A percentile compares a stretch with the other conserved stretches of the same genome.
These are phyloP conservation scores for Ceratocystiopsis minuta DNA, from an alignment of 2,329 filamentous ascomycete species.

Conservation along the genomic window DNA sequence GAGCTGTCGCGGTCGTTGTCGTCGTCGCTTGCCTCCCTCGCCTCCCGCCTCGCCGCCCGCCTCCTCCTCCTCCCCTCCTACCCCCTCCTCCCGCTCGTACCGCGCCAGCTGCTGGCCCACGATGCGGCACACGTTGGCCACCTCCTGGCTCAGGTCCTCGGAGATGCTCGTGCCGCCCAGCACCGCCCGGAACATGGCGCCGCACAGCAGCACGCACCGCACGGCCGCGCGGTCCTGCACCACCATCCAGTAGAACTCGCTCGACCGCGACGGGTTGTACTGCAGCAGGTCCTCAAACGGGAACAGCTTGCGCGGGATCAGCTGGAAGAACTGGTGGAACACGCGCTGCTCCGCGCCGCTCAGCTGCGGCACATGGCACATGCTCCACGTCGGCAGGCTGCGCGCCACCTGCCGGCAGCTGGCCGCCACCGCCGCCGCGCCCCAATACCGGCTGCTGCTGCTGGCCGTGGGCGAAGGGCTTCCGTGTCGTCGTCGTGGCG, in stretches of 20 bases:
- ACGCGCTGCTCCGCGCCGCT: slow-evolving; percentile 13
- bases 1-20: too few relatives aligned
- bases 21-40: too few relatives aligned
- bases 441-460: too few relatives aligned
- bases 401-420: slow-evolving; percentile 4
- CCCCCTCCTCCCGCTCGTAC: background rate
- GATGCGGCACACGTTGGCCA: slow-evolving; percentile 8
- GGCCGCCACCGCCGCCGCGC: background rate
- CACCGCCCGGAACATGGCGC: slow-evolving; percentile 13
- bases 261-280: slow-evolving; percentile 14
- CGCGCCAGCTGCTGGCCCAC: slow-evolving; percentile 7
- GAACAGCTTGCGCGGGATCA: slow-evolving; percentile 16
- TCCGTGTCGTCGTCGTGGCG: too few relatives aligned
- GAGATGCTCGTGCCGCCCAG: slow-evolving; percentile 8
- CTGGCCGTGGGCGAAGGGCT: too few relatives aligned
- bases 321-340: slow-evolving; percentile 14
- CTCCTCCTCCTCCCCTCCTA: background rate
- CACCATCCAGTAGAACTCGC: slow-evolving; percentile 13
- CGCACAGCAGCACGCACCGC: slow-evolving; percentile 16
- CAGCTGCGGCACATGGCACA: slow-evolving; percentile 7
- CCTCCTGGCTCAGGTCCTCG: slow-evolving; percentile 8
- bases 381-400: slow-evolving; percentile 7
- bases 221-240: slow-evolving; percentile 12
- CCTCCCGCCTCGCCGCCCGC: too few relatives aligned
- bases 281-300: slow-evolving; percentile 16